These are phyloP conservation scores for Hypoxylon sp. DNA, from an alignment of 2,329 filamentous ascomycete species.

Conservation along the genomic window DNA sequence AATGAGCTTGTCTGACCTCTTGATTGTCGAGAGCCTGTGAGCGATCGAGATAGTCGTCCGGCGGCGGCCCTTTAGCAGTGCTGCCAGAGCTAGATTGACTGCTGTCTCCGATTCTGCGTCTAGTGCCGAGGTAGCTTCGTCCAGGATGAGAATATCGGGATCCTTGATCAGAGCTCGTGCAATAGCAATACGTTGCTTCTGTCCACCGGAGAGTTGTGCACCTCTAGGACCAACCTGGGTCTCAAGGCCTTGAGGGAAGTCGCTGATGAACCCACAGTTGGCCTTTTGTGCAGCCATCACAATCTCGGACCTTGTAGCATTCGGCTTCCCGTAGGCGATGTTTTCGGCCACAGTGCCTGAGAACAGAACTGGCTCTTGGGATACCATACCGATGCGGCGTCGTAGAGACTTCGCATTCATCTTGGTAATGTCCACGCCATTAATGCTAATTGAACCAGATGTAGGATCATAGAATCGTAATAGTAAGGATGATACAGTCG, in stretches of 20 bases:
- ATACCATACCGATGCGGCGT: conserved; percentile 92
- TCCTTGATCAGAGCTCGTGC: conserved; percentile 94
- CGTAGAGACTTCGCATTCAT: conserved; percentile 96
- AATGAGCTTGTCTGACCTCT: conserved; percentile 94
- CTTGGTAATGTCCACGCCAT: conserved; percentile 83
- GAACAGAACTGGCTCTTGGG: conserved; percentile 94
- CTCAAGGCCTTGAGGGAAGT: conserved; percentile 95
- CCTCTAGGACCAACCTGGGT: conserved; percentile 93
- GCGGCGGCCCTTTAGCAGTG: conserved; percentile 86
- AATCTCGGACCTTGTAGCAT: conserved; percentile 84
- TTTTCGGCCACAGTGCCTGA: conserved; percentile 89
- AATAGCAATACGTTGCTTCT: conserved; percentile 98
- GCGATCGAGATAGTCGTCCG: conserved; percentile 99
- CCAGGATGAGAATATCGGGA: conserved; percentile 95
- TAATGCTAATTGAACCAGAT: conserved; percentile 82
- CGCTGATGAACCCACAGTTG: conserved; percentile 96
- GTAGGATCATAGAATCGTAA: conserved; percentile 92
- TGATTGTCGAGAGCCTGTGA: conserved; percentile 95
- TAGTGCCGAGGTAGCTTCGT: conserved; percentile 95
- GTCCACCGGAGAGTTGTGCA: conserved; percentile 93
- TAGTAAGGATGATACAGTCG: conserved; percentile 91
- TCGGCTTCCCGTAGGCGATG: conserved; percentile 90
- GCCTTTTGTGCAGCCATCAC: conserved; percentile 89
- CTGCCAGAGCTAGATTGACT: conserved; percentile 89
- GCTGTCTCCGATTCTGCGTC: conserved; percentile 98